Conservation (phyloP, 2,329 filamentous ascomycete species). For the Botrytis cinerea region DNA sequence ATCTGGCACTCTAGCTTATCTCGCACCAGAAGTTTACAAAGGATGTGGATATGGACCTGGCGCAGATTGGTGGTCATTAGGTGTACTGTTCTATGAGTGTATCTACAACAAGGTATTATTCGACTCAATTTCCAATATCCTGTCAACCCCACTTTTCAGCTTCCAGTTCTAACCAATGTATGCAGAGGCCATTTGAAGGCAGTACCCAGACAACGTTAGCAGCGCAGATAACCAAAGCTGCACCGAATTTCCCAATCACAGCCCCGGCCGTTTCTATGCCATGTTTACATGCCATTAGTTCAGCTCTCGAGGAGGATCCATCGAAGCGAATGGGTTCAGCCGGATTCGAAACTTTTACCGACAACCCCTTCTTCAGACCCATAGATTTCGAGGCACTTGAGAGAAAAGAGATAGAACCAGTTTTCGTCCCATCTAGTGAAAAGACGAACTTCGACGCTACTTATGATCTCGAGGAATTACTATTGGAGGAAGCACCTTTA, state of each 20-base stretch:
- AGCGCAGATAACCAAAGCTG: conserved; percentile 76
- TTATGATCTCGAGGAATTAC: conserved; percentile 90
- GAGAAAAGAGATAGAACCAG: conserved; percentile 82
- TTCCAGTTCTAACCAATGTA: conserved; percentile 20
- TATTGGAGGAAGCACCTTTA: conserved; percentile 91
- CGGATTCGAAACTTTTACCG: conserved; percentile 78
- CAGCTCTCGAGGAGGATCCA: conserved; percentile 78
- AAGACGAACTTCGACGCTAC: conserved; percentile 99
- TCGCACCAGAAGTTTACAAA: conserved; percentile 92
- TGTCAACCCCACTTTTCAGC: background rate
- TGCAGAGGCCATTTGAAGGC: conserved; percentile 86
- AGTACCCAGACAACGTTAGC: conserved; percentile 80
- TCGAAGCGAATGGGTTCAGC: conserved; percentile 80
- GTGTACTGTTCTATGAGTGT: conserved; percentile 98
- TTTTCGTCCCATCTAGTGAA: conserved; percentile 91
- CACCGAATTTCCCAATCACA: conserved; percentile 88
- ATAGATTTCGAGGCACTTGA: conserved; percentile 86
- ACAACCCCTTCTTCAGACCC: conserved; percentile 84
- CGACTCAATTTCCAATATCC: conserved; percentile 12
- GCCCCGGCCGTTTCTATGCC: conserved; percentile 84
- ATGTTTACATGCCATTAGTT: conserved; percentile 86
- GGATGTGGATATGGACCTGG: conserved; percentile 86
- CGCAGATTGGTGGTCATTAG: conserved; percentile 98
- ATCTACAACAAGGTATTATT: conserved; percentile 90
- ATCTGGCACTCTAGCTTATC: conserved; percentile 92